These are phyloP conservation scores for Suhomyces wounanorum DNA, from an alignment of 1,139 yeast genomes.

Conservation along the genomic window DNA sequence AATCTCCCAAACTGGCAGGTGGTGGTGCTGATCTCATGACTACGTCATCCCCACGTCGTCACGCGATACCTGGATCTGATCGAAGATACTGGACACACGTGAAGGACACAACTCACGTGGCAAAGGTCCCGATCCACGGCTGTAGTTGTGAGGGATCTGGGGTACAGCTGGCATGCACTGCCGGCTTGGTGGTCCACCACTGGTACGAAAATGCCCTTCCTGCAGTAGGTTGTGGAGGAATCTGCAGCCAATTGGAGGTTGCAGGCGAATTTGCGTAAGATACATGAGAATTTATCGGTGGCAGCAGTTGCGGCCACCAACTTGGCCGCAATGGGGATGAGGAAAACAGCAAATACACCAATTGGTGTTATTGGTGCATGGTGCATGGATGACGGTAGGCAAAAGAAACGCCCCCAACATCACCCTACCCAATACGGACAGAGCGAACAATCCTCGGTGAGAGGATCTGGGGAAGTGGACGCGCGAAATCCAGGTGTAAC, in stretches of 20 bases:
- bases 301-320: neutral
- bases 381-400: neutral
- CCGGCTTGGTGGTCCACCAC: neutral
- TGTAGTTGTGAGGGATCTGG: neutral
- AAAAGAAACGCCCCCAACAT: neutral
- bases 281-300: neutral
- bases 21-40: slow-evolving; percentile 6
- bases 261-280: neutral
- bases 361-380: neutral
- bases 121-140: neutral
- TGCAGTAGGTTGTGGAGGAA: neutral
- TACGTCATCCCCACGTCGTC: slow-evolving; percentile 11
- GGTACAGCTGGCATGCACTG: neutral
- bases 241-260: too few relatives aligned
- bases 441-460: neutral
- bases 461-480: neutral
- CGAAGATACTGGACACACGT: neutral
- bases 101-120: neutral
- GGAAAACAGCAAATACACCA: neutral
- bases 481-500: neutral
- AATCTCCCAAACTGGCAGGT: neutral
- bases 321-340: neutral
- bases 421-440: neutral
- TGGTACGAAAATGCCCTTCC: neutral
- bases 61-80: slow-evolving; percentile 8